phyloP scores from a whole-genome alignment of 2,329 filamentous ascomycete species.

The Penicillium palitans region DNA sequence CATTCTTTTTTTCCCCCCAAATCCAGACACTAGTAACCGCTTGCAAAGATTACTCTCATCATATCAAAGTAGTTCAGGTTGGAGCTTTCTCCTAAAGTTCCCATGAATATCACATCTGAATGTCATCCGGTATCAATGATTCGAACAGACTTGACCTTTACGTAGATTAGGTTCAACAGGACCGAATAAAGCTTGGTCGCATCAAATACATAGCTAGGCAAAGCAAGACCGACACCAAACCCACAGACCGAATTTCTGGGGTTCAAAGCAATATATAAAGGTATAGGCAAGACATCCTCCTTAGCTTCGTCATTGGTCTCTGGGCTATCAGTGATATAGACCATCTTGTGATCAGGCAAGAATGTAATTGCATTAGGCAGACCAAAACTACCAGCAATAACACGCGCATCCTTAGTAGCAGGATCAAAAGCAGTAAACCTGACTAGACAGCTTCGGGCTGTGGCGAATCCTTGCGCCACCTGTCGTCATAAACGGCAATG shows the following conservation, averaged over 20 bases:
- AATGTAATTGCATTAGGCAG: conserved; percentile 48
- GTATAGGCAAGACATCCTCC: not conserved
- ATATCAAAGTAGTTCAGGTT: conserved; percentile 1
- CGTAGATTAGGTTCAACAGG: too few relatives aligned
- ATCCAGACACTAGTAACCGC: not conserved
- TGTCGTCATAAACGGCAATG: too few relatives aligned
- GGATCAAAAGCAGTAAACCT: conserved; percentile 47
- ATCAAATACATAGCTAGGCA: not conserved
- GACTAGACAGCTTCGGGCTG: conserved; percentile 33
- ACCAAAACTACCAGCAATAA: conserved; percentile 41
- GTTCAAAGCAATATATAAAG: conserved; percentile 22
- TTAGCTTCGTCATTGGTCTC: not conserved
- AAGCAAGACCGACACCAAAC: conserved; percentile 11
- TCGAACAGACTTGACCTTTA: not conserved
- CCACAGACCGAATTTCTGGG: conserved; percentile 45
- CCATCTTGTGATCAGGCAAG: conserved; percentile 36
- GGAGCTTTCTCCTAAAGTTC: not conserved
- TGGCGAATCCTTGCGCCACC: too few relatives aligned
- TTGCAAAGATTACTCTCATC: not conserved
- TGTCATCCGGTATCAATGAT: not conserved
- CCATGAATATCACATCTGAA: not conserved
- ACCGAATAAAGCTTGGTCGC: too few relatives aligned
- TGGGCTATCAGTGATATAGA: not conserved
- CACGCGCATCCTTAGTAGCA: conserved; percentile 36
- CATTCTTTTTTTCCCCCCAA: not conserved